phyloP scores from a whole-genome alignment of 2,329 filamentous ascomycete species.

The Dryadomyces sulphureus region DNA sequence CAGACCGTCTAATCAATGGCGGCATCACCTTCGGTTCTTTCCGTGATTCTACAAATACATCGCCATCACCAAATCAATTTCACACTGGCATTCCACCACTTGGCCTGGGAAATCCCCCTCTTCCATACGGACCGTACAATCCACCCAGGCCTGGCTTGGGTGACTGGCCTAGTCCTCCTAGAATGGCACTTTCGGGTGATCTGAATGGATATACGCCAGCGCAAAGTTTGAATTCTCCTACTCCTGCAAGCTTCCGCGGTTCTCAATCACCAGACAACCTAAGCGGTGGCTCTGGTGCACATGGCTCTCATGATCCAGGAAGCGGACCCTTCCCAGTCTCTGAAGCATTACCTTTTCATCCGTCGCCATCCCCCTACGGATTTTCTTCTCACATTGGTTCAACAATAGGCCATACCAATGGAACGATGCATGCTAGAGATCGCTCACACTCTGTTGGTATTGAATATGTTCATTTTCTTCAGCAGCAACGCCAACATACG shows the following conservation, averaged over 20 bases:
- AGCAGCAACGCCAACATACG: slow-evolving; percentile 6
- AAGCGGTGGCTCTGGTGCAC: neutral
- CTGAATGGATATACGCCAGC: slow-evolving; percentile 9
- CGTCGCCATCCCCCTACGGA: slow-evolving; percentile 1
- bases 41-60: slow-evolving; percentile 40
- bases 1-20: slow-evolving; percentile 37
- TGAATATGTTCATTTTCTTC: slow-evolving; percentile 7
- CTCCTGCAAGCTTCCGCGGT: slow-evolving; percentile 46
- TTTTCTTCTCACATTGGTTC: slow-evolving; percentile 1
- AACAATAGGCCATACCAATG: neutral
- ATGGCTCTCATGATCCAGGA: neutral
- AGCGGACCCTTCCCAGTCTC: slow-evolving; percentile 3
- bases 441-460: slow-evolving; percentile 2
- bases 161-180: slow-evolving; percentile 8
- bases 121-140: slow-evolving; percentile 2
- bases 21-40: slow-evolving; percentile 42
- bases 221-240: slow-evolving; percentile 34
- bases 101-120: slow-evolving; percentile 14
- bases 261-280: slow-evolving; percentile 26
- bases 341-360: slow-evolving; percentile 5
- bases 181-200: neutral
- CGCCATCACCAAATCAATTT: slow-evolving; percentile 29
- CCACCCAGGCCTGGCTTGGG: slow-evolving; percentile 3
- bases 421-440: neutral
- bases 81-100: neutral